phyloP scores from a whole-genome alignment of 257 asterid genomes.

The Lantana camara region DNA sequence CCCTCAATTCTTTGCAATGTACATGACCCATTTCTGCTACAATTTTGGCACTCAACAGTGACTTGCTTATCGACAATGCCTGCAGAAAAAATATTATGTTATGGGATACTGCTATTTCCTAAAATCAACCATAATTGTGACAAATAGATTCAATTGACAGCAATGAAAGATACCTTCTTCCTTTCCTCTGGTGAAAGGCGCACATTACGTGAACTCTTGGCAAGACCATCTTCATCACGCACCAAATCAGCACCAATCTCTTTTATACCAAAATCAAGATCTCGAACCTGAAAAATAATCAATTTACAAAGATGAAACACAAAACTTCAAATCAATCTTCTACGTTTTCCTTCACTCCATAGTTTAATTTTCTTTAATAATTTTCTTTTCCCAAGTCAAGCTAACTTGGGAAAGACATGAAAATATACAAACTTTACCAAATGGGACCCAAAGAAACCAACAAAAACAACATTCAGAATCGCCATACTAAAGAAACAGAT shows the following conservation, averaged over 20 bases:
- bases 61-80: slow-evolving; percentile 77
- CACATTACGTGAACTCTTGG: slow-evolving; percentile 94
- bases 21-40: slow-evolving; percentile 60
- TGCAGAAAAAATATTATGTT: slow-evolving; percentile 30
- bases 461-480: not conserved
- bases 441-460: not conserved
- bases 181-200: slow-evolving; percentile 70
- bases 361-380: too few species aligned
- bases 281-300: slow-evolving; percentile 67
- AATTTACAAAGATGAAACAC: not conserved
- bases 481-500: not conserved
- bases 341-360: not conserved
- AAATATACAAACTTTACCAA: not conserved
- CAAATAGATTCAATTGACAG: not conserved
- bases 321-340: not conserved
- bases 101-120: too few species aligned
- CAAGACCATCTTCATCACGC: slow-evolving; percentile 85
- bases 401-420: not conserved
- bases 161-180: slow-evolving; percentile 53
- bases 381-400: too few species aligned
- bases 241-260: slow-evolving; percentile 73
- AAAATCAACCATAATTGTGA: not conserved
- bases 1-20: slow-evolving; percentile 58
- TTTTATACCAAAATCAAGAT: slow-evolving; percentile 82
- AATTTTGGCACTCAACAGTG: slow-evolving; percentile 57